A percentile compares a stretch with the other conserved stretches of the same genome.
Conservation (phyloP, 805 yeast genomes). For the Candida xiaguanensis region DNA sequence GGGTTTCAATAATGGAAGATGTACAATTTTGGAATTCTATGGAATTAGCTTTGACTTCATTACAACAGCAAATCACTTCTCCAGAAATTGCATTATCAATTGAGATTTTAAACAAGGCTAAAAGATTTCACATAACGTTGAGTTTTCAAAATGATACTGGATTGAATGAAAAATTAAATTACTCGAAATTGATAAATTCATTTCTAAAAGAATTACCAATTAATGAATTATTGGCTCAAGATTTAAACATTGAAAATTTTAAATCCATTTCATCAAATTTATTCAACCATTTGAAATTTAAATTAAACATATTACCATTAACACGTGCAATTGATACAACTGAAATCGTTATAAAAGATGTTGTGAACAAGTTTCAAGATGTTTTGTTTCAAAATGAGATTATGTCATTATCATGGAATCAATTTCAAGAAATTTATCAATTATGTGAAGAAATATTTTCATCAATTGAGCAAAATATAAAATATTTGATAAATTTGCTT, state of each 20-base stretch:
- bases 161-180: slow-evolving; percentile 48
- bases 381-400: slow-evolving; percentile 32
- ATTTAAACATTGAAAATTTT: slow-evolving; percentile 35
- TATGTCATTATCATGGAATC: slow-evolving; percentile 38
- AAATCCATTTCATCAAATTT: slow-evolving; percentile 41
- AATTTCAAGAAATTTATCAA: slow-evolving; percentile 28
- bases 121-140: slow-evolving; percentile 76
- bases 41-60: slow-evolving; percentile 54
- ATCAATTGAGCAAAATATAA: slow-evolving; percentile 57
- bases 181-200: slow-evolving; percentile 54
- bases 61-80: slow-evolving; percentile 55
- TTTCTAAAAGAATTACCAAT: slow-evolving; percentile 71
- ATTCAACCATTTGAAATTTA: slow-evolving; percentile 54
- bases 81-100: slow-evolving; percentile 55
- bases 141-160: slow-evolving; percentile 71
- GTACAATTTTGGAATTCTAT: slow-evolving; percentile 74
- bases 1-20: slow-evolving; percentile 57
- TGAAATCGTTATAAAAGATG: slow-evolving; percentile 60
- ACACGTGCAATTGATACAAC: slow-evolving; percentile 60
- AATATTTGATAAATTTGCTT: slow-evolving; percentile 61
- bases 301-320: slow-evolving; percentile 40
- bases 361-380: slow-evolving; percentile 39
- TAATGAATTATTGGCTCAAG: slow-evolving; percentile 39
- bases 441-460: slow-evolving; percentile 32
- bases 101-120: slow-evolving; percentile 60